Evolutionary conservation across 129 eudicot genomes (phyloP).

Genomic region (Rutidosis leptorrhynchoides): DNA sequence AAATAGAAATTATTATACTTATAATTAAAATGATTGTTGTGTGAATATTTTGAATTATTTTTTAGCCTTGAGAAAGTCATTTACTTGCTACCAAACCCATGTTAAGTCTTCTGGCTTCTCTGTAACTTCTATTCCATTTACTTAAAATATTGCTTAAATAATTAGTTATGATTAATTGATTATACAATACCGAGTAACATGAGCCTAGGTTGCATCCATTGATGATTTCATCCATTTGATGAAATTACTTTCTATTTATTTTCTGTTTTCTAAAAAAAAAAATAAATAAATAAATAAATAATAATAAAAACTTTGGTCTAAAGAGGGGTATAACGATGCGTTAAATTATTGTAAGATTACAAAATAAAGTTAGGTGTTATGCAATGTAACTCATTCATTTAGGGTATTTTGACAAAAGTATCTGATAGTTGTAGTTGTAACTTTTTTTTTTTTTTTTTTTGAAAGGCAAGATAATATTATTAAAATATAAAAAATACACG

Average conservation of each 20-base stretch:
- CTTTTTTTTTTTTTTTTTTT: no score
- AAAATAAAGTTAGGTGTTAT: not conserved
- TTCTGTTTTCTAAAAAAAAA: no score
- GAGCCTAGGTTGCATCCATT: slow-evolving; percentile 3
- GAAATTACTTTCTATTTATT: no score
- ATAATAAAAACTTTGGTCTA: no score
- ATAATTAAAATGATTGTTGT: not conserved
- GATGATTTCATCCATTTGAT: no score
- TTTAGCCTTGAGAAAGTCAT: slow-evolving; percentile 29
- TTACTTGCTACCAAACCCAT: slow-evolving; percentile 43
- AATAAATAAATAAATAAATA: no score
- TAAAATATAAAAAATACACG: no score
- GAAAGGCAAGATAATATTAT: no score
- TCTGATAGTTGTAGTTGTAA: no score
- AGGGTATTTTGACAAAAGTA: no score
- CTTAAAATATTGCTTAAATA: slow-evolving; percentile 7
- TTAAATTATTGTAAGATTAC: not conserved
- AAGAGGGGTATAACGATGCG: no score
- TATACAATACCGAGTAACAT: slow-evolving; percentile 18
- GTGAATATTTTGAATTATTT: slow-evolving; percentile 8
- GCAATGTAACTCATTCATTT: not conserved
- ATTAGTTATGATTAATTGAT: not conserved
- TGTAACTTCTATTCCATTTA: not conserved
- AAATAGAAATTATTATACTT: not conserved
- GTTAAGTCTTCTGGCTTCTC: slow-evolving; percentile 29